phyloP scores from a whole-genome alignment of 441 rosid species.

The Adansonia grandidieri region DNA sequence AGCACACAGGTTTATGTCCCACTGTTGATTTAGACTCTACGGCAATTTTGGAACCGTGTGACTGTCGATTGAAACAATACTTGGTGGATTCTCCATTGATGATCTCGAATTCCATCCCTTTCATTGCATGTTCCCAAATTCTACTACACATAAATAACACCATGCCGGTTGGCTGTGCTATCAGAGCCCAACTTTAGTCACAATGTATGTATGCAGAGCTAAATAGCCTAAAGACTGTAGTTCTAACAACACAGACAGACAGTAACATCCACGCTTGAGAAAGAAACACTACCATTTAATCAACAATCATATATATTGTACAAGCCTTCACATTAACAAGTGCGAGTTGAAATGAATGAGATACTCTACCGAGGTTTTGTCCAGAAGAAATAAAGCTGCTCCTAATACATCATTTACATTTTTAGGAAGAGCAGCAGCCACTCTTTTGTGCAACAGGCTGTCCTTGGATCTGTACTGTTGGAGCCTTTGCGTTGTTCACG shows the following conservation, averaged over 20 bases:
- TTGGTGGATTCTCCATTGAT: too few species aligned
- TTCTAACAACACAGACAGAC: not conserved
- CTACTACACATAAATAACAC: too few species aligned
- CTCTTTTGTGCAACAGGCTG: constrained; percentile 65
- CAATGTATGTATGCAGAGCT: too few species aligned
- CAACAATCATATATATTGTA: not conserved
- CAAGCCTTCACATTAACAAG: not conserved
- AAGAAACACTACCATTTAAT: not conserved
- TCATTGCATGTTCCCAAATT: too few species aligned
- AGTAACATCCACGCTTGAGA: not conserved
- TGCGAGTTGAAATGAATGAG: not conserved
- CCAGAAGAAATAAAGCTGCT: constrained; percentile 5
- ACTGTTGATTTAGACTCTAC: too few species aligned
- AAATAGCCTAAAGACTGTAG: too few species aligned
- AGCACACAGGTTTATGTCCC: too few species aligned
- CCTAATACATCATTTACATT: not conserved
- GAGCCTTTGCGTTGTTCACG: constrained; percentile 58
- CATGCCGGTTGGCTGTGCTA: too few species aligned
- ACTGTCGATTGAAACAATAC: too few species aligned
- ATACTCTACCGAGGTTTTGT: not conserved
- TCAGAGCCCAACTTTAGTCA: not conserved
- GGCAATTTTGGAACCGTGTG: too few species aligned
- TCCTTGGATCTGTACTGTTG: constrained; percentile 66
- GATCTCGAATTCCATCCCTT: too few species aligned
- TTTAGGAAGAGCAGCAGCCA: constrained; percentile 64